Evolutionary conservation across 768 basidiomycete genomes (phyloP).

Genomic region (Boletellus emodensis): DNA sequence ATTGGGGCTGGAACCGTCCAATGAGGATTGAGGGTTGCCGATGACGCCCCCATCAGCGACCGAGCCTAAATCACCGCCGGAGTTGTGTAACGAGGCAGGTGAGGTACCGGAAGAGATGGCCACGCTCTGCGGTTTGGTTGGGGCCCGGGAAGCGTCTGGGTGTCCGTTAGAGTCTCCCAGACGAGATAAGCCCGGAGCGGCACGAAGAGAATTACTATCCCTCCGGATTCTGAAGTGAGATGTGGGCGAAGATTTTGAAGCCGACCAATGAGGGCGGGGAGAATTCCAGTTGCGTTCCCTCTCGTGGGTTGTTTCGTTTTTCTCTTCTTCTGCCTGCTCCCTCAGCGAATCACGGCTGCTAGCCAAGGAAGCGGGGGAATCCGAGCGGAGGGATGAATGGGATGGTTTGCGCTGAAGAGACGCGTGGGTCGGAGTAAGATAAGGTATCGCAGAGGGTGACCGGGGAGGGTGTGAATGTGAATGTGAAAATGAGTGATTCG

Average conservation of each 20-base stretch:
- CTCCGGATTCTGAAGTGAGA: slow-evolving; percentile 5
- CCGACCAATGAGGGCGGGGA: slow-evolving; percentile 54
- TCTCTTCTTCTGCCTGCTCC: slow-evolving; percentile 29
- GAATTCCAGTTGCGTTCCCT: slow-evolving; percentile 72
- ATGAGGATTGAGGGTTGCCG: not conserved
- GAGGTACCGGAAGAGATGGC: not conserved
- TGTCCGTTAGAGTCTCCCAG: slow-evolving; percentile 7
- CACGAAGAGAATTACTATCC: slow-evolving; percentile 11
- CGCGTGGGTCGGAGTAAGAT: slow-evolving; percentile 30
- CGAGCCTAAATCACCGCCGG: slow-evolving; percentile 1
- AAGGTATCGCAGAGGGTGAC: slow-evolving; percentile 38
- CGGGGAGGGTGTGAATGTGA: slow-evolving; percentile 37
- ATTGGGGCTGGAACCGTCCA: slow-evolving; percentile 7
- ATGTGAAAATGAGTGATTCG: slow-evolving; percentile 31
- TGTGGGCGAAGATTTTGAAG: slow-evolving; percentile 18
- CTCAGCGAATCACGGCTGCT: slow-evolving; percentile 34
- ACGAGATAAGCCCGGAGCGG: not conserved
- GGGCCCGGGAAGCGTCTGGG: slow-evolving; percentile 1
- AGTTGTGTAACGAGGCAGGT: not conserved
- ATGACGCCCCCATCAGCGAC: not conserved
- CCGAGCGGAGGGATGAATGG: slow-evolving; percentile 32
- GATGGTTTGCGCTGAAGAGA: slow-evolving; percentile 34
- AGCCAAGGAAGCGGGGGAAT: slow-evolving; percentile 41
- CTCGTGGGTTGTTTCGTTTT: slow-evolving; percentile 41
- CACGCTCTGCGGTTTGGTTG: slow-evolving; percentile 1